Conservation (phyloP, 257 asterid species). For the Galeopsis tetrahit region DNA sequence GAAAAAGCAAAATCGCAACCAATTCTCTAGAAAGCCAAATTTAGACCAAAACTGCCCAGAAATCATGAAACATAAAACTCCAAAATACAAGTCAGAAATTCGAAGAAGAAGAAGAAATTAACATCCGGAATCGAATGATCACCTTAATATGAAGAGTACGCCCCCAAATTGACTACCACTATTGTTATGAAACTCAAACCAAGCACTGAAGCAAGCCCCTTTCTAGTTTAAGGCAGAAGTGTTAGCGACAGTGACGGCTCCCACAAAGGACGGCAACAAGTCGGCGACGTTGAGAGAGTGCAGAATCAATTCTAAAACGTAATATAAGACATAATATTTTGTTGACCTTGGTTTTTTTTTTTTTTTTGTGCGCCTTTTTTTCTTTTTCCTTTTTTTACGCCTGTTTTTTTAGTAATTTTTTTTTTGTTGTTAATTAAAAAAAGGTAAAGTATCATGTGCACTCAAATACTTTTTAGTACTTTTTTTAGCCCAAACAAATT, state of each 20-base stretch:
- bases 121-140: too few relatives aligned
- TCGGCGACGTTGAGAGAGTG: constrained; percentile 66
- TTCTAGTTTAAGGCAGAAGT: constrained; percentile 58
- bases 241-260: constrained; percentile 55
- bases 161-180: constrained; percentile 74
- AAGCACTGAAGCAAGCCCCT: constrained; percentile 90
- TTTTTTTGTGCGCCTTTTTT: too few relatives aligned
- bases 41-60: background rate
- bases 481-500: too few relatives aligned
- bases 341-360: too few relatives aligned
- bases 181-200: constrained; percentile 81
- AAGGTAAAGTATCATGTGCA: too few relatives aligned
- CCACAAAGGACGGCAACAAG: constrained; percentile 79
- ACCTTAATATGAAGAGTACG: constrained; percentile 89
- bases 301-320: too few relatives aligned
- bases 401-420: too few relatives aligned
- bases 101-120: too few relatives aligned
- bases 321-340: too few relatives aligned
- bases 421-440: too few relatives aligned
- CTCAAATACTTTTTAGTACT: too few relatives aligned
- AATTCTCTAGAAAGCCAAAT: constrained; percentile 16
- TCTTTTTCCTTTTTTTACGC: too few relatives aligned
- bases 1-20: constrained; percentile 21
- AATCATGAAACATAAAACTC: constrained; percentile 19
- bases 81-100: constrained; percentile 21